phyloP scores from a whole-genome alignment of 169 alveolate species.

The Cryptosporidium felis region DNA sequence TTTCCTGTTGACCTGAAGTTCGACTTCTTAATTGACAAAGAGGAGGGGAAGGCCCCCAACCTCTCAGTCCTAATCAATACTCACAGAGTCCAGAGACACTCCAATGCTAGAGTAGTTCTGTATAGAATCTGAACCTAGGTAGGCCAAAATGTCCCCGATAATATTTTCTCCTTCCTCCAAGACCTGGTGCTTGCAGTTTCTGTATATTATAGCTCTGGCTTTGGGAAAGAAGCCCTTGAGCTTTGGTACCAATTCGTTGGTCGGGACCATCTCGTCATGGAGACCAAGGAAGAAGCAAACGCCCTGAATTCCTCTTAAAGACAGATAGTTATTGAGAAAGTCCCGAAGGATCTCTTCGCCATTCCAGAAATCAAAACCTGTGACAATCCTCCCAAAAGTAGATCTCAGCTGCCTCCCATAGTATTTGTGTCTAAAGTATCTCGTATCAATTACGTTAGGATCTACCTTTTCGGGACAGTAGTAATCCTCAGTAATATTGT shows the following conservation, averaged over 20 bases:
- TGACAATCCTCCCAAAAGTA: slow-evolving; percentile 37
- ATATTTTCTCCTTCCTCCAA: slow-evolving; percentile 27
- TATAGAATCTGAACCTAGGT: neutral
- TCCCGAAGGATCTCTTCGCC: slow-evolving; percentile 1
- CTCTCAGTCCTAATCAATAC: no score
- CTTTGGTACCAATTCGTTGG: neutral
- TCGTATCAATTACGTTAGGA: neutral
- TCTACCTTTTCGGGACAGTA: slow-evolving; percentile 26
- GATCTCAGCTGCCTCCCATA: slow-evolving; percentile 58
- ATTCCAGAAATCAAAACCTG: slow-evolving; percentile 61
- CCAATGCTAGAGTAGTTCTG: slow-evolving; percentile 10
- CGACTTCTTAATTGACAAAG: no score
- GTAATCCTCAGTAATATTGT: neutral
- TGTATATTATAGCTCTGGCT: slow-evolving; percentile 16
- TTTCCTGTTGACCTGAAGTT: no score
- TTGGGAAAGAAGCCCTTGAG: neutral
- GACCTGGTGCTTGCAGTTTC: slow-evolving; percentile 52
- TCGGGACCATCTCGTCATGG: slow-evolving; percentile 57
- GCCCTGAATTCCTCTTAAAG: slow-evolving; percentile 28
- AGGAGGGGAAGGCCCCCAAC: neutral
- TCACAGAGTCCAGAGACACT: slow-evolving; percentile 29
- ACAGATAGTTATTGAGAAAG: slow-evolving; percentile 5
- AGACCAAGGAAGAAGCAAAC: slow-evolving; percentile 53
- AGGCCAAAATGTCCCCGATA: slow-evolving; percentile 14
- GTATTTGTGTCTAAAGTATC: slow-evolving; percentile 33